A percentile compares a stretch with the other conserved stretches of the same genome.
Conservation (phyloP, 495 filamentous ascomycete genomes). For the Penicillium verhagenii region DNA sequence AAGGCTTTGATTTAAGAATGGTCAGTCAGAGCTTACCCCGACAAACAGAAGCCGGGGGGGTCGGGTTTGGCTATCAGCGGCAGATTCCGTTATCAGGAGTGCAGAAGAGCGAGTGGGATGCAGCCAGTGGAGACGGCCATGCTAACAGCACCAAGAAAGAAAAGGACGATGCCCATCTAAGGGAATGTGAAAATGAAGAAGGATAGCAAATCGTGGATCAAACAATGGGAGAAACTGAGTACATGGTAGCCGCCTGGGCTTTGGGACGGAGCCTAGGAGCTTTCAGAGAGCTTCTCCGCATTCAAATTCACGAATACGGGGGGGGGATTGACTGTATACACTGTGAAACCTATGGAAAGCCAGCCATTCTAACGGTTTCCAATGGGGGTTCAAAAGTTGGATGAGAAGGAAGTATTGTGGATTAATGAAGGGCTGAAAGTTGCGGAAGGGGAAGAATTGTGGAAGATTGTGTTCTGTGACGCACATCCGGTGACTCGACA, state of each 20-base stretch:
- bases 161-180: constrained; percentile 7
- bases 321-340: constrained; percentile 28
- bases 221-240: constrained; percentile 14
- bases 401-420: constrained; percentile 2
- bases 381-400: not conserved
- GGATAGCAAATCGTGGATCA: constrained; percentile 1
- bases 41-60: constrained; percentile 10
- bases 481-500: constrained; percentile 35
- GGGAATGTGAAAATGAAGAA: not conserved
- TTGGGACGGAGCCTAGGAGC: constrained; percentile 35
- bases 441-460: constrained; percentile 9
- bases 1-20: not conserved
- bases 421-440: constrained; percentile 10
- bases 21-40: constrained; percentile 15
- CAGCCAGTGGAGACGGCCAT: constrained; percentile 37
- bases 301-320: constrained; percentile 19
- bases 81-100: constrained; percentile 35
- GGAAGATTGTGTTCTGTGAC: constrained; percentile 24
- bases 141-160: constrained; percentile 27
- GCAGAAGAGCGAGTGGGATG: constrained; percentile 31
- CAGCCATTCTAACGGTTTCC: constrained; percentile 4
- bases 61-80: constrained; percentile 25
- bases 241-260: constrained; percentile 29
- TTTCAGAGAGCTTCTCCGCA: constrained; percentile 50
- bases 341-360: constrained; percentile 22